Conservation (phyloP, 768 basidiomycete genomes). For the Amanita molliuscula region DNA sequence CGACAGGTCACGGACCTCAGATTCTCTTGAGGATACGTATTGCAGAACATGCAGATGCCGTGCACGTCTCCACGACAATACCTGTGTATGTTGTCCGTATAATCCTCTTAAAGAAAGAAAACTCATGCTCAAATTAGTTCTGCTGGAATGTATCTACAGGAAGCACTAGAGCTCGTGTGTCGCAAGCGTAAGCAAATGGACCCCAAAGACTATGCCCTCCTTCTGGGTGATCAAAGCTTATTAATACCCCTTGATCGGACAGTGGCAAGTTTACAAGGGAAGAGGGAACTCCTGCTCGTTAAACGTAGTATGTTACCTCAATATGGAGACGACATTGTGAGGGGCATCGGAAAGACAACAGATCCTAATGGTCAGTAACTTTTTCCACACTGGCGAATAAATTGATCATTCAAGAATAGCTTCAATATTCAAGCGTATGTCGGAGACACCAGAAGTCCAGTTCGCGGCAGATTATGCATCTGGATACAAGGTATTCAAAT, state of each 20-base stretch:
- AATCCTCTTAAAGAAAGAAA: not conserved
- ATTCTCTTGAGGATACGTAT: conserved; percentile 78
- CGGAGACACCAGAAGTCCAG: conserved; percentile 58
- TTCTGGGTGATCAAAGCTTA: conserved; percentile 59
- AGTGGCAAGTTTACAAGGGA: conserved; percentile 89
- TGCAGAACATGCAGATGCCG: conserved; percentile 70
- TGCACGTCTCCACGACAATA: conserved; percentile 84
- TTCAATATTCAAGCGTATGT: conserved; percentile 86
- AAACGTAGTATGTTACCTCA: conserved; percentile 67
- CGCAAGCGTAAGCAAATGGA: conserved; percentile 54
- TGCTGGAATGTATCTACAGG: conserved; percentile 94
- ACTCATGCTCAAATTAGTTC: conserved; percentile 32
- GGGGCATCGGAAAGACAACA: conserved; percentile 59
- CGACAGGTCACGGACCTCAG: conserved; percentile 65
- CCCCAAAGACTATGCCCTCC: conserved; percentile 75
- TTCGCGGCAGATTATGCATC: conserved; percentile 67
- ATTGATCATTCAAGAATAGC: conserved; percentile 36
- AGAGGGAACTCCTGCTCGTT: conserved; percentile 72
- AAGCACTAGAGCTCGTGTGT: conserved; percentile 82
- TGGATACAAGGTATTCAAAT: conserved; percentile 66
- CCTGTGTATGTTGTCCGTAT: conserved; percentile 55
- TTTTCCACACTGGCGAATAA: not conserved
- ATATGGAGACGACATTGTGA: conserved; percentile 60
- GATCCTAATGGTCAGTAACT: conserved; percentile 85
- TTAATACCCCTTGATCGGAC: conserved; percentile 89